A percentile compares a stretch with the other conserved stretches of the same genome.
Evolutionary conservation across 108 stramenopile genomes (phyloP).

Genomic region (Conticribra guillardii): DNA sequence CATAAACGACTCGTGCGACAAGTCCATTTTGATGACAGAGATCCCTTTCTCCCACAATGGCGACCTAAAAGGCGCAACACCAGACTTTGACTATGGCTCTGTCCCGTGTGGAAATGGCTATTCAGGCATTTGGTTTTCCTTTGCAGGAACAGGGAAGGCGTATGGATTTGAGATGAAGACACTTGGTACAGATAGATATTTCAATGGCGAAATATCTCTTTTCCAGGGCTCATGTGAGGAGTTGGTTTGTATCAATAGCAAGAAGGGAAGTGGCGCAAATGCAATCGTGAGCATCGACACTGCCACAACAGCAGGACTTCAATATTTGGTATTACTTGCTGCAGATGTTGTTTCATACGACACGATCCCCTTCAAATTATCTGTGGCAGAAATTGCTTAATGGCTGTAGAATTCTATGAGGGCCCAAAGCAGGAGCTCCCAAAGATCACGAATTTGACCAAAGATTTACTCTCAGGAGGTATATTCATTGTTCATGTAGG

Average conservation of each 20-base stretch:
- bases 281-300: not conserved
- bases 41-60: not conserved
- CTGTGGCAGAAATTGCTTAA: not conserved
- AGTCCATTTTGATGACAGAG: slow-evolving; percentile 3
- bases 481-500: too few relatives aligned
- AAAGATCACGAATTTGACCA: too few relatives aligned
- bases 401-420: too few relatives aligned
- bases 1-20: slow-evolving; percentile 1
- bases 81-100: not conserved
- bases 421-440: too few relatives aligned
- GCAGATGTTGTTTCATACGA: not conserved
- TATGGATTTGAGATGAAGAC: not conserved
- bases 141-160: not conserved
- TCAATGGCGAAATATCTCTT: not conserved
- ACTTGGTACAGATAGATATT: not conserved
- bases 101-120: not conserved
- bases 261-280: not conserved
- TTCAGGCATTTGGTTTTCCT: not conserved
- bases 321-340: not conserved
- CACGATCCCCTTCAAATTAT: not conserved
- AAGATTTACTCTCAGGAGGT: too few relatives aligned
- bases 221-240: not conserved
- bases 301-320: not conserved
- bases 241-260: not conserved
- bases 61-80: slow-evolving; percentile 1